Conservation (phyloP, 148 eudicot species). For the Amaranthus hypochondriacus region DNA sequence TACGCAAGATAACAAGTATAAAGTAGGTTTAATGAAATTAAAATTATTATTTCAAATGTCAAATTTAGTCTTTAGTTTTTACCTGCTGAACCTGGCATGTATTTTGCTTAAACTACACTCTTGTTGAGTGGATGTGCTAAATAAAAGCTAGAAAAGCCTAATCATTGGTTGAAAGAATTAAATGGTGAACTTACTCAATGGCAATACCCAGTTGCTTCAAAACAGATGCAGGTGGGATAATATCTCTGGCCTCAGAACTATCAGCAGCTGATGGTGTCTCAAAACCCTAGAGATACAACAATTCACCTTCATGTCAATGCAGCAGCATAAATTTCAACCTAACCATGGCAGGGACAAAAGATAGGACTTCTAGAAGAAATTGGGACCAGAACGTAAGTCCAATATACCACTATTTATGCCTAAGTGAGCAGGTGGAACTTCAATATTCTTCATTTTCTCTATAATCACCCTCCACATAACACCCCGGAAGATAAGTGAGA, state of each 20-base stretch:
- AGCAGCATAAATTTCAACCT: not conserved
- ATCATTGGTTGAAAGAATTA: not conserved
- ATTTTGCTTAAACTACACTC: not conserved
- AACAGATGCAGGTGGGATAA: conserved; percentile 57
- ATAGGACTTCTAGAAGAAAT: not conserved
- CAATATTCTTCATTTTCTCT: no score
- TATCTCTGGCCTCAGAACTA: conserved; percentile 32
- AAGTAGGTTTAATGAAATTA: not conserved
- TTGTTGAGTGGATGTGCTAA: not conserved
- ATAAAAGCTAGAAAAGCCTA: not conserved
- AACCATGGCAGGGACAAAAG: not conserved
- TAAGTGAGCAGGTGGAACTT: no score
- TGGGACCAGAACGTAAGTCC: not conserved
- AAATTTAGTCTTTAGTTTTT: not conserved
- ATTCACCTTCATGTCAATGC: not conserved
- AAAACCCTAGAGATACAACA: conserved; percentile 43
- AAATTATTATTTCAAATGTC: not conserved
- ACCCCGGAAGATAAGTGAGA: no score
- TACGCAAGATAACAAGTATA: not conserved
- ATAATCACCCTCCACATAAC: no score
- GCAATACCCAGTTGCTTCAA: conserved; percentile 73
- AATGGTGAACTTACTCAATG: conserved; percentile 61
- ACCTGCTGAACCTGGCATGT: not conserved
- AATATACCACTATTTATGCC: not conserved
- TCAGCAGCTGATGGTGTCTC: conserved; percentile 33